Base-by-base conservation (phyloP, 495 filamentous ascomycete genomes). In the Cenococcum geophilum region DNA sequence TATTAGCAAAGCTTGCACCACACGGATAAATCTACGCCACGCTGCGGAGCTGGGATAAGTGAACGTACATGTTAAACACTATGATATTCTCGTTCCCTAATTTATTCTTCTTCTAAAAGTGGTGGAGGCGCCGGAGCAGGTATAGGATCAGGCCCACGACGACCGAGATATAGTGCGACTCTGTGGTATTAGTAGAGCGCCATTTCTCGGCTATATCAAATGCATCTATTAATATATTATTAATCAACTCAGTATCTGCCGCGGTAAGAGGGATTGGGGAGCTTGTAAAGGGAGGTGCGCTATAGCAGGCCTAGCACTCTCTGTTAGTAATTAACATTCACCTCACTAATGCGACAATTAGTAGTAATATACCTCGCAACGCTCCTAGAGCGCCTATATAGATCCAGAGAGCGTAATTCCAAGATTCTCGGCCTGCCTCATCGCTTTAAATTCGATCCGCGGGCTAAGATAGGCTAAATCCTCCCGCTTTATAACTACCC, bases 31-130 rank as follows among this genome's bases (percentile, higher is more conserved):
- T n/a, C n/a, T n/a, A n/a, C n/a, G n/a, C n/a, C n/a, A n/a, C n/a
- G n/a, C n/a, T n/a, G n/a, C n/a, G 16, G 9, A 42, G 32, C 4
- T 10, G 20, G 11, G 6, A 4, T 8, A 22, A 1, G 32, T n/a
- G n/a, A n/a, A n/a, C 57, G n/a, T 61, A 61, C 51, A 61, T 35
- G 35, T 61, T 48, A 21, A 60, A 20, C 10, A 53, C 58, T 14
- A 6, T 35, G n/a, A 55, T 23, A 2, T 42, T 48, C 6, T 8
- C 58, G 53, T 60, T 43, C 2, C 40, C 22, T 11, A 47, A 5
- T 43, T 32, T 32, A 6, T 32, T 6, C 6, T 32, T 32, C 1
- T 49, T 34, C 25, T 59, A 32, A 22, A 59, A 59, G 57, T 23
- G 47, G 27, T 37, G 3, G 37, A 54, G 35, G 5, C 20, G 58